phyloP scores from a whole-genome alignment of 164 flowering plant species.

The Houttuynia cordata region DNA sequence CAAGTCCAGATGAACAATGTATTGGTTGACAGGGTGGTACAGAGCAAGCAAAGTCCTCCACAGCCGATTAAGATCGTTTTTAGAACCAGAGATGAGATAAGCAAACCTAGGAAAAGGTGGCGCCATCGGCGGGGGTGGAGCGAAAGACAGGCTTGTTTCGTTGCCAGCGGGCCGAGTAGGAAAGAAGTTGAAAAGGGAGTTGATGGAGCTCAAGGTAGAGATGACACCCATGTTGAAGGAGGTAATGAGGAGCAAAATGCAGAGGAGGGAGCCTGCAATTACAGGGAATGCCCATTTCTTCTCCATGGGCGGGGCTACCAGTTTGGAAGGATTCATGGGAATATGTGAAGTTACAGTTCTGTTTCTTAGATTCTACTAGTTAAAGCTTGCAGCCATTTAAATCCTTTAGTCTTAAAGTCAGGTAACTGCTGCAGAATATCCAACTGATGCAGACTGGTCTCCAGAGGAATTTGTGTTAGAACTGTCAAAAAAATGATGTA shows the following conservation, averaged over 20 bases:
- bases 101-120: constrained; percentile 61
- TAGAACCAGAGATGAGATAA: constrained; percentile 84
- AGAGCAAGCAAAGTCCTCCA: constrained; percentile 78
- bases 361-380: background rate
- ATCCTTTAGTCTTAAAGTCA: background rate
- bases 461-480: background rate
- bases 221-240: constrained; percentile 65
- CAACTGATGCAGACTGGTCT: background rate
- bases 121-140: constrained; percentile 30
- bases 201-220: constrained; percentile 47
- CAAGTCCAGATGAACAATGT: constrained; percentile 82
- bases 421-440: background rate
- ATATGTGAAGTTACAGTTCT: background rate
- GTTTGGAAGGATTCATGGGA: background rate
- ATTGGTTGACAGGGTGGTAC: constrained; percentile 86
- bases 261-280: constrained; percentile 42
- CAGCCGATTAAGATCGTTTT: constrained; percentile 77
- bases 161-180: constrained; percentile 25
- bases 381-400: background rate
- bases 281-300: constrained; percentile 82
- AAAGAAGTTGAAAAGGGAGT: constrained; percentile 46
- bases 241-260: constrained; percentile 55
- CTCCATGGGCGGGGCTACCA: constrained; percentile 31
- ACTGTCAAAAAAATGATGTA: no score
- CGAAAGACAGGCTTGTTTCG: constrained; percentile 19